Evolutionary conservation across 1,284 basidiomycete species (phyloP).

Genomic region (Thecaphora frezii): DNA sequence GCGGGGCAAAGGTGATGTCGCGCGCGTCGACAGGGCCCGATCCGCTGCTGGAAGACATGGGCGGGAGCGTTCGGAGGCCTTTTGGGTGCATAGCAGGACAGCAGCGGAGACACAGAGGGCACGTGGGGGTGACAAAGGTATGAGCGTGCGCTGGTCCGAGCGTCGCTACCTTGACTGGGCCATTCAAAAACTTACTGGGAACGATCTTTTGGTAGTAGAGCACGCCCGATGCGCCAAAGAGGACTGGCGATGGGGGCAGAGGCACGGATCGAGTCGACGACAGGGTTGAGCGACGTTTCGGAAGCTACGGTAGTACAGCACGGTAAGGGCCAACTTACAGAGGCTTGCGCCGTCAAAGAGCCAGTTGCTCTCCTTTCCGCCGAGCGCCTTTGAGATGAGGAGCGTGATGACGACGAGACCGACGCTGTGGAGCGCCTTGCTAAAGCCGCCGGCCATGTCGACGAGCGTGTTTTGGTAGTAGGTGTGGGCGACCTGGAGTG

Average conservation of each 20-base stretch:
- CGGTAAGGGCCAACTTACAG: conserved; percentile 25
- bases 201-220: conserved; percentile 52
- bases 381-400: conserved; percentile 44
- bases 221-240: conserved; percentile 49
- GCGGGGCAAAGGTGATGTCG: conserved; percentile 31
- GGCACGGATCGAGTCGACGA: not conserved
- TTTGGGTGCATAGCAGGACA: not conserved
- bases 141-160: too few relatives aligned
- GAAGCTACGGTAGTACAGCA: not conserved
- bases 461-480: conserved; percentile 53
- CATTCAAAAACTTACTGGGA: conserved; percentile 39
- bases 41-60: conserved; percentile 13
- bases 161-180: too few relatives aligned
- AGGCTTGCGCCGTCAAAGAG: conserved; percentile 58
- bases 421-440: conserved; percentile 27
- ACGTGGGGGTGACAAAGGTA: too few relatives aligned
- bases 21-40: conserved; percentile 13
- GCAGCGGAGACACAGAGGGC: too few relatives aligned
- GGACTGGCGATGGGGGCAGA: conserved; percentile 17
- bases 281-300: not conserved
- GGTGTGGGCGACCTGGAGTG: conserved; percentile 46
- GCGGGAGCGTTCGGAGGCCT: conserved; percentile 30
- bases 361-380: conserved; percentile 56
- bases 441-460: conserved; percentile 33
- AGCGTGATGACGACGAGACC: conserved; percentile 31